Evolutionary conservation across 2,329 filamentous ascomycete species (phyloP).

Genomic region (Diplocarpon mali): DNA sequence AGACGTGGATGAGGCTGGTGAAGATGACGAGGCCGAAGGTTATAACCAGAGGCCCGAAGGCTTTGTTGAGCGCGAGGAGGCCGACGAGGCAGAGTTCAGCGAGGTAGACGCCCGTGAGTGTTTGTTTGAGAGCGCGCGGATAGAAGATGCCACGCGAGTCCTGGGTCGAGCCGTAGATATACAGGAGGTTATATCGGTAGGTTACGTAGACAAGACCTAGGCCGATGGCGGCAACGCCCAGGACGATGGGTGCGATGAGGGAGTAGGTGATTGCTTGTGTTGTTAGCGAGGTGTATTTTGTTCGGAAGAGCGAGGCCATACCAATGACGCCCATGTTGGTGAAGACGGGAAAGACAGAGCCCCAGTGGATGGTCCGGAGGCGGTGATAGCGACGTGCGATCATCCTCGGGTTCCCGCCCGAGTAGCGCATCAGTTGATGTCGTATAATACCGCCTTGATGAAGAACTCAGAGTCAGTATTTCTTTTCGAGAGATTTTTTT

Average conservation of each 20-base stretch:
- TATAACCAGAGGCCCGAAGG: conserved; percentile 43
- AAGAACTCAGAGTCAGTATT: too few relatives aligned
- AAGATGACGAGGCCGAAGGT: conserved; percentile 47
- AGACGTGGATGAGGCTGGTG: conserved; percentile 42
- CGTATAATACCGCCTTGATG: conserved; percentile 43
- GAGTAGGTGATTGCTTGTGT: conserved; percentile 49
- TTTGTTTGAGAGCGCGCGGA: conserved; percentile 50
- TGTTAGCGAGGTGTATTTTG: too few relatives aligned
- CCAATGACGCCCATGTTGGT: conserved; percentile 43
- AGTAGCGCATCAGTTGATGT: conserved; percentile 42
- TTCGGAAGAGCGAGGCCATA: conserved; percentile 12
- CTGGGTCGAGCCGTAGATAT: conserved; percentile 47
- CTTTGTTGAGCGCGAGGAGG: conserved; percentile 45
- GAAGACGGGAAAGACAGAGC: conserved; percentile 45
- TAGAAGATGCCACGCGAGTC: conserved; percentile 58
- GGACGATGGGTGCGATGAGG: conserved; percentile 53
- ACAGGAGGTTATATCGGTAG: conserved; percentile 56
- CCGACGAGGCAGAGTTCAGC: conserved; percentile 51
- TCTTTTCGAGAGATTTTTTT: too few relatives aligned
- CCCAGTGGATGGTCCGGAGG: conserved; percentile 44
- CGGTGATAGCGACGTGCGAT: conserved; percentile 46
- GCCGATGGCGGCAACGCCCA: conserved; percentile 52
- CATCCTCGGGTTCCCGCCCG: conserved; percentile 51
- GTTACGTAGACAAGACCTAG: conserved; percentile 52
- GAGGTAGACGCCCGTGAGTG: conserved; percentile 52